These are phyloP conservation scores for peach (Prunus persica) DNA, from an alignment of 306 rosid genomes.

Conservation along the genomic window Prunus_persica_NCBIv2 NC_034011.1:26918501-26919000, in stretches of 20 bases:
- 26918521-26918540: constrained; percentile 83
- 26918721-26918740: constrained; percentile 74
- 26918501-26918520: constrained; percentile 63
- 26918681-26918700: constrained; percentile 75
- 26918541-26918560: constrained; percentile 11
- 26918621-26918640: constrained; percentile 52
- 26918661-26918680: constrained; percentile 54
- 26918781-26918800: constrained; percentile 55
- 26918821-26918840: constrained; percentile 61
- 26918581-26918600: neutral
- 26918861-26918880: constrained; percentile 30
- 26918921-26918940: constrained; percentile 52
- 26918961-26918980: constrained; percentile 56
- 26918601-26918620: neutral
- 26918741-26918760: constrained; percentile 50
- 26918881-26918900: constrained; percentile 46
- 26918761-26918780: constrained; percentile 60
- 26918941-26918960: constrained; percentile 48
- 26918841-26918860: constrained; percentile 46
- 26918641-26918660: constrained; percentile 81
- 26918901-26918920: constrained; percentile 55
- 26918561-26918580: neutral
- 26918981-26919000: constrained; percentile 75
- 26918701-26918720: constrained; percentile 70
- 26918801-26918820: constrained; percentile 58